These are phyloP conservation scores for Pulveroboletus sp. DNA, from an alignment of 768 basidiomycete genomes.

Conservation along the genomic window DNA sequence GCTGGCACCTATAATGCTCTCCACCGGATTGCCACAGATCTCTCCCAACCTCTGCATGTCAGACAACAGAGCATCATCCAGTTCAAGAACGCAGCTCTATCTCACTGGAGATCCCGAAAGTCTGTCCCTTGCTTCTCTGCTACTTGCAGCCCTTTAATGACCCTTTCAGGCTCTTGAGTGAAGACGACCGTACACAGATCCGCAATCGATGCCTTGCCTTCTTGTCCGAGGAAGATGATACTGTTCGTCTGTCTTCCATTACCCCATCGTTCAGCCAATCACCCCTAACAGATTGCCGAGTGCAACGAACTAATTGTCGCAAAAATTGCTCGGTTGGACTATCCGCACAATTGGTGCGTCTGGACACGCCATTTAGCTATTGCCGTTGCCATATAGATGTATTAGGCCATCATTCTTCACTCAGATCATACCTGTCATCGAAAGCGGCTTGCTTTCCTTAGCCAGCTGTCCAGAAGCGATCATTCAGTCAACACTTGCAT, in stretches of 20 bases:
- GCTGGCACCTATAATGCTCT: conserved; percentile 68
- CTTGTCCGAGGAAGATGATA: conserved; percentile 73
- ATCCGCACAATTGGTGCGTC: conserved; percentile 63
- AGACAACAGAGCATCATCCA: conserved; percentile 83
- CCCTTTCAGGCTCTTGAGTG: conserved; percentile 53
- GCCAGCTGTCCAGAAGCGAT: conserved; percentile 41
- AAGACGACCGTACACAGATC: conserved; percentile 63
- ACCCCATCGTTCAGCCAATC: conserved; percentile 1
- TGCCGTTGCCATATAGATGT: background rate
- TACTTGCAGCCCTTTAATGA: conserved; percentile 7
- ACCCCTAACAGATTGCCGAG: conserved; percentile 52
- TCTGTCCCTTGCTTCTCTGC: conserved; percentile 29
- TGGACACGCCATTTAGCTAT: background rate
- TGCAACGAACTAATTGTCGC: conserved; percentile 71
- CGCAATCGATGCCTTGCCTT: conserved; percentile 60
- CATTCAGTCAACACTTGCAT: conserved; percentile 40
- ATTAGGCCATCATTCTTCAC: conserved; percentile 24
- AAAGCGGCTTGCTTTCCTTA: conserved; percentile 47
- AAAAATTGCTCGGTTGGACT: conserved; percentile 77
- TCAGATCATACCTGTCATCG: conserved; percentile 51
- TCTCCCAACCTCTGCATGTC: conserved; percentile 54
- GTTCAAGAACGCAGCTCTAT: conserved; percentile 75
- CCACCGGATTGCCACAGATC: conserved; percentile 66
- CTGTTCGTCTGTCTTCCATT: conserved; percentile 41
- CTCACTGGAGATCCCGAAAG: conserved; percentile 79